A percentile compares a stretch with the other conserved stretches of the same genome.
Conservation (phyloP, 1,284 basidiomycete genomes). For the Puccinia coronata region DNA sequence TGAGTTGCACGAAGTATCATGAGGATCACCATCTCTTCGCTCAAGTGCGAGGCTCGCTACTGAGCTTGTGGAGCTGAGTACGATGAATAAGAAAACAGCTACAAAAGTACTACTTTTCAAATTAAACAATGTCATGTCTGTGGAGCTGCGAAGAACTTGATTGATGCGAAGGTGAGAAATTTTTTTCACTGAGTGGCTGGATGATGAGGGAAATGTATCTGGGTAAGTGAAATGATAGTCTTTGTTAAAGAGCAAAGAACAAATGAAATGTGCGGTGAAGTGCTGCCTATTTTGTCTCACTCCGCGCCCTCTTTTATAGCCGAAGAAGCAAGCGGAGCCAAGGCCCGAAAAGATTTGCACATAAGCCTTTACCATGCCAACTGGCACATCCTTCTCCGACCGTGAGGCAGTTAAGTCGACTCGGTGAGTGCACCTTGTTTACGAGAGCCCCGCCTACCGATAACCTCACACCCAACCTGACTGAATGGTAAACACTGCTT, state of each 20-base stretch:
- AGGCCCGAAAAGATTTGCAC: not conserved
- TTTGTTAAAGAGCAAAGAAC: not conserved
- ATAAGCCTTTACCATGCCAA: not conserved
- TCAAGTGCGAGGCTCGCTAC: not conserved
- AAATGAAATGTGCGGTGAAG: not conserved
- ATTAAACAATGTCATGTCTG: conserved; percentile 1
- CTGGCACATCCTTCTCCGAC: not conserved
- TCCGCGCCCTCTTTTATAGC: not conserved
- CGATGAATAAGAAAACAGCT: not conserved
- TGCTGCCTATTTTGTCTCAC: not conserved
- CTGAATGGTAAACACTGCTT: not conserved
- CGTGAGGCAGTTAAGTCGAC: not conserved
- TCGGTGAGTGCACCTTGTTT: not conserved
- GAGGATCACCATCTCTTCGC: not conserved
- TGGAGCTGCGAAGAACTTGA: not conserved
- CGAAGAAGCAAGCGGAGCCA: not conserved
- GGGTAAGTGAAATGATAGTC: not conserved
- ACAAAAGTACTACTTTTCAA: not conserved
- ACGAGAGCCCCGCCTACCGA: not conserved
- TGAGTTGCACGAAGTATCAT: not conserved
- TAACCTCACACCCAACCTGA: not conserved
- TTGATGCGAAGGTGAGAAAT: not conserved
- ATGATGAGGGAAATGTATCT: not conserved
- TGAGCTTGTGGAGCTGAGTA: not conserved
- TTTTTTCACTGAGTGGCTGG: not conserved